phyloP scores from a whole-genome alignment of 768 basidiomycete species.

The Collybia sp. region DNA sequence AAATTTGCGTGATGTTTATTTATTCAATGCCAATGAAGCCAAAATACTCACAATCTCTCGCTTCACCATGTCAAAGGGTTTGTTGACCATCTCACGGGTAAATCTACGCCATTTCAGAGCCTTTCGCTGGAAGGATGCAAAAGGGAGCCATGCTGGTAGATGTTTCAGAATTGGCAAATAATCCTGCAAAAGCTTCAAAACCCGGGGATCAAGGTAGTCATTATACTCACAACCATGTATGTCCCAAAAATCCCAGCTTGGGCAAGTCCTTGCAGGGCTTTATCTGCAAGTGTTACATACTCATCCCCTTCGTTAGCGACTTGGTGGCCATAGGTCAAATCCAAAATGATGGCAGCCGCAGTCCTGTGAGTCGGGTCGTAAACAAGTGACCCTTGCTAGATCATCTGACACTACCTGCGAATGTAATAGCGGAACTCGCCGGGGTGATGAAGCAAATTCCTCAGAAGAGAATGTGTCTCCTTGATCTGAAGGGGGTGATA shows the following conservation, averaged over 20 bases:
- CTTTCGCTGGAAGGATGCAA: not conserved
- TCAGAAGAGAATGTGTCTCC: conserved; percentile 17
- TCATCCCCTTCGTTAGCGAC: conserved; percentile 1
- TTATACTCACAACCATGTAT: conserved; percentile 12
- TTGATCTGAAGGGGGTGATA: conserved; percentile 17
- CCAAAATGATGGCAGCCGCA: not conserved
- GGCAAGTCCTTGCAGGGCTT: not conserved
- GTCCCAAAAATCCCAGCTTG: conserved; percentile 5
- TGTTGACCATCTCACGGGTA: not conserved
- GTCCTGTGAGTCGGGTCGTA: no score
- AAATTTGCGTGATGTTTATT: not conserved
- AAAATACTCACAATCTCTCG: not conserved
- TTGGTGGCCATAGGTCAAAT: conserved; percentile 4
- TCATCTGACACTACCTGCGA: not conserved
- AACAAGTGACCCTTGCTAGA: no score
- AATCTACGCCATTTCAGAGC: not conserved
- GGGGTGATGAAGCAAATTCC: conserved; percentile 9
- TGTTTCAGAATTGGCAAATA: conserved; percentile 22
- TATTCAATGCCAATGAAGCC: not conserved
- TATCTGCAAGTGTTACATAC: conserved; percentile 2
- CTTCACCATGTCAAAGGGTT: not conserved
- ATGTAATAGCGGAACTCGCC: conserved; percentile 9
- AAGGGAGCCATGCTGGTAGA: not conserved
- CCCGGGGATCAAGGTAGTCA: conserved; percentile 36
- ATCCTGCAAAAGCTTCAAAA: conserved; percentile 20